Evolutionary conservation across 192 early-diverging fungal species (phyloP).

Genomic region (Gigaspora rosea): DNA sequence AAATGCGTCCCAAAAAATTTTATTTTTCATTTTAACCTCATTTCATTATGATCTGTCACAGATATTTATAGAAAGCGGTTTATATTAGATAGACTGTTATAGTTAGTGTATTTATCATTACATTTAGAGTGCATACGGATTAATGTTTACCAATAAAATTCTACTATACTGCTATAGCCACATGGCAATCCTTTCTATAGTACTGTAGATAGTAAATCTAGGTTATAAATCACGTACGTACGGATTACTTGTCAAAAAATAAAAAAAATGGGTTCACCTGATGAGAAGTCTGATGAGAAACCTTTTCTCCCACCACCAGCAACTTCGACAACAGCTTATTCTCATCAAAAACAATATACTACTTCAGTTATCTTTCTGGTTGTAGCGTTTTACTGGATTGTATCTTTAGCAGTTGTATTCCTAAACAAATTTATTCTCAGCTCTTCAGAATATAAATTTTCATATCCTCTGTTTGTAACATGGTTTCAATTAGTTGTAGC

Average conservation of each 20-base stretch:
- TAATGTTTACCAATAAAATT: too few species aligned
- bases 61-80: too few species aligned
- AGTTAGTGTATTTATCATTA: too few species aligned
- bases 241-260: background rate
- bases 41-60: too few species aligned
- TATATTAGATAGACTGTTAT: too few species aligned
- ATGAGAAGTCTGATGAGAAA: conserved; percentile 41
- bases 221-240: background rate
- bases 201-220: too few species aligned
- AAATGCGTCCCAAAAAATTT: too few species aligned
- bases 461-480: conserved; percentile 68
- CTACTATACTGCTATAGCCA: too few species aligned
- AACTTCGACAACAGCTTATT: conserved; percentile 16
- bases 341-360: conserved; percentile 39
- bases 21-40: too few species aligned
- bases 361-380: conserved; percentile 48
- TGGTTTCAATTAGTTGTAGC: conserved; percentile 68
- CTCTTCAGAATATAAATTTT: conserved; percentile 60
- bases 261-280: conserved; percentile 28
- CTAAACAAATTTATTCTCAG: conserved; percentile 68
- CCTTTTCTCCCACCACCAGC: conserved; percentile 48
- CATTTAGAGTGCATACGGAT: too few species aligned
- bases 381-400: conserved; percentile 63
- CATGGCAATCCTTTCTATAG: too few species aligned
- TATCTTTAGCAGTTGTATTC: conserved; percentile 65